A percentile compares a stretch with the other conserved stretches of the same genome.
Evolutionary conservation across 352 stramenopile species (phyloP).

Genomic region (Plasmopara muralis): DNA sequence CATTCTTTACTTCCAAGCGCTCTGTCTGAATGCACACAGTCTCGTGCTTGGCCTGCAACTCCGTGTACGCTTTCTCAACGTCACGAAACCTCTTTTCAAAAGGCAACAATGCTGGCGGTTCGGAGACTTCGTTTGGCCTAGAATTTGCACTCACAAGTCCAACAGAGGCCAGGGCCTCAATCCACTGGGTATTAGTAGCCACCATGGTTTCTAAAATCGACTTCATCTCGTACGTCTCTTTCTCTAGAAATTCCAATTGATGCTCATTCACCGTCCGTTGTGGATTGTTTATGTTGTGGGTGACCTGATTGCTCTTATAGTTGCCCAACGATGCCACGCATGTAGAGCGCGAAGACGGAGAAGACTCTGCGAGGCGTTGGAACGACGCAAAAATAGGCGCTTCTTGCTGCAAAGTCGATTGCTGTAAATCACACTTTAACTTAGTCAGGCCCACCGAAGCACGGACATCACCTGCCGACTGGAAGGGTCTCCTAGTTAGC

Average conservation of each 20-base stretch:
- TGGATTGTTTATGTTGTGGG: slow-evolving; percentile 25
- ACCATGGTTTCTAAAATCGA: slow-evolving; percentile 59
- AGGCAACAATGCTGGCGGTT: slow-evolving; percentile 14
- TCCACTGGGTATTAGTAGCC: slow-evolving; percentile 65
- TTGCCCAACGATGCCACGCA: slow-evolving; percentile 17
- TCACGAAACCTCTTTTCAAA: slow-evolving; percentile 45
- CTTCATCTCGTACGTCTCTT: slow-evolving; percentile 67
- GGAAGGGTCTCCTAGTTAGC: slow-evolving; percentile 17
- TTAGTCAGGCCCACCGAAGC: slow-evolving; percentile 17
- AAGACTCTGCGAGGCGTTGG: slow-evolving; percentile 8
- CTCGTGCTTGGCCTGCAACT: slow-evolving; percentile 57
- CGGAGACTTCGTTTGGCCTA: slow-evolving; percentile 13
- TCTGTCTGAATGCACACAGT: slow-evolving; percentile 34
- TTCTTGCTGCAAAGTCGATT: slow-evolving; percentile 10
- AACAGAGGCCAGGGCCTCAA: slow-evolving; percentile 39
- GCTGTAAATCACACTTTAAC: slow-evolving; percentile 12
- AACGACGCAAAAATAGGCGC: slow-evolving; percentile 19
- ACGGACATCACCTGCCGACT: slow-evolving; percentile 25
- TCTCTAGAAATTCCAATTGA: slow-evolving; percentile 60
- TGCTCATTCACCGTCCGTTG: slow-evolving; percentile 45
- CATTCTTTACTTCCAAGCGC: slow-evolving; percentile 51
- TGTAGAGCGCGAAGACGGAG: slow-evolving; percentile 17
- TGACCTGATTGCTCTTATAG: slow-evolving; percentile 34
- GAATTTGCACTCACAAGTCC: slow-evolving; percentile 14
- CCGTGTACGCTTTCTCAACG: slow-evolving; percentile 40